A percentile compares a stretch with the other conserved stretches of the same genome.
phyloP scores from a whole-genome alignment of 306 rosid species.

The Carpinus viminea region DNA sequence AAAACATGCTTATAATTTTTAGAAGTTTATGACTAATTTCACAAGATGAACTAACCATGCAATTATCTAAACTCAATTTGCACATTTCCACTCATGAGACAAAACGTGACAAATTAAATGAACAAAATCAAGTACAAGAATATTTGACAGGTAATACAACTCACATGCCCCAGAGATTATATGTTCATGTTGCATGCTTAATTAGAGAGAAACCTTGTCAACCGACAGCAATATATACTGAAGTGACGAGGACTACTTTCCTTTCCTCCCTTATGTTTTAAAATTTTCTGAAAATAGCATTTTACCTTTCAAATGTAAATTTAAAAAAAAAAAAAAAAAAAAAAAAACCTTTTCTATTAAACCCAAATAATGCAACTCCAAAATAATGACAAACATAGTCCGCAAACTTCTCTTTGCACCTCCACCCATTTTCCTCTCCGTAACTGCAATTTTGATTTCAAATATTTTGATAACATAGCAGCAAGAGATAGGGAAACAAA shows the following conservation, averaged over 20 bases:
- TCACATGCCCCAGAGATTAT: constrained; percentile 2
- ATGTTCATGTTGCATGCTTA: too few species aligned
- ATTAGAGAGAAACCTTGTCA: neutral
- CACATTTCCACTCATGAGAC: constrained; percentile 20
- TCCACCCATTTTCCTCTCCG: constrained; percentile 98
- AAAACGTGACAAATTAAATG: neutral
- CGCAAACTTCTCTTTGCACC: constrained; percentile 59
- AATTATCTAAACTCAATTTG: constrained; percentile 10
- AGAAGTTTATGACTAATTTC: neutral
- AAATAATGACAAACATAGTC: constrained; percentile 63
- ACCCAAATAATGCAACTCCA: neutral
- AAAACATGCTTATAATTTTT: neutral
- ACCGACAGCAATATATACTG: neutral
- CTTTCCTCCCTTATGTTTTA: neutral
- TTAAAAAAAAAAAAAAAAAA: neutral
- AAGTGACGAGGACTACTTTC: neutral
- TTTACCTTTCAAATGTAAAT: neutral
- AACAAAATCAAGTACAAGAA: neutral
- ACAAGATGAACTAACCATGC: constrained; percentile 2
- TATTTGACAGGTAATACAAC: neutral
- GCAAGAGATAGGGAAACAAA: too few species aligned
- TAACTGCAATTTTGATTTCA: constrained; percentile 47
- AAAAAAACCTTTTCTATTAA: neutral
- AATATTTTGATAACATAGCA: neutral
- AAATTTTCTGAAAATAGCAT: neutral